These are phyloP conservation scores for Niveomyces coronatus DNA, from an alignment of 2,329 filamentous ascomycete species.

Conservation along the genomic window DNA sequence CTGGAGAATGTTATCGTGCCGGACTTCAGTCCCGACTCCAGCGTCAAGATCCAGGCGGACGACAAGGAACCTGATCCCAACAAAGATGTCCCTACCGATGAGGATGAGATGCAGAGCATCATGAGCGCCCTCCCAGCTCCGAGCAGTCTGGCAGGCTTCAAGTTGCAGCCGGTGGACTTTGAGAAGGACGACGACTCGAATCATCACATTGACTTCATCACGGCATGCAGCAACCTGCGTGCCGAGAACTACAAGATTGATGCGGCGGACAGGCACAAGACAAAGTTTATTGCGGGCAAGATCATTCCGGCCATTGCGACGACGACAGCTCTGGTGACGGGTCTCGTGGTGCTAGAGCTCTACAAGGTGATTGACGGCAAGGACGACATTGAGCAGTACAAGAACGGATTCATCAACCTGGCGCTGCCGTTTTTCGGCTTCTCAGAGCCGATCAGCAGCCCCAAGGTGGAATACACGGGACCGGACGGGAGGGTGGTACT, in stretches of 20 bases:
- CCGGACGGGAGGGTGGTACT: constrained; percentile 70
- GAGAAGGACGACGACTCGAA: constrained; percentile 99
- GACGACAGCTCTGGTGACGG: constrained; percentile 90
- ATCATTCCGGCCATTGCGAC: constrained; percentile 98
- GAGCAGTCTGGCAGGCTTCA: constrained; percentile 76
- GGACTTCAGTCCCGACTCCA: constrained; percentile 82
- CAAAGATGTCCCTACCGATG: constrained; percentile 59
- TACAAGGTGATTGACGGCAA: constrained; percentile 97
- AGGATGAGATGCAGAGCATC: constrained; percentile 64
- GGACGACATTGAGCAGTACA: constrained; percentile 95
- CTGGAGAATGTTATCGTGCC: constrained; percentile 90
- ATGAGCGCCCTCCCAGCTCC: constrained; percentile 64
- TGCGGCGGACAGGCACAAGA: constrained; percentile 88
- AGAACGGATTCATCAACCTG: constrained; percentile 96
- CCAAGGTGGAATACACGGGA: constrained; percentile 82
- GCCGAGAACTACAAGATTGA: constrained; percentile 98
- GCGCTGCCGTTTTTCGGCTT: constrained; percentile 97
- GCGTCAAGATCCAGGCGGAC: constrained; percentile 92
- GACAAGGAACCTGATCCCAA: constrained; percentile 95
- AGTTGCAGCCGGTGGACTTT: constrained; percentile 85
- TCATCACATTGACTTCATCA: constrained; percentile 98
- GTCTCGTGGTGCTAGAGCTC: constrained; percentile 81
- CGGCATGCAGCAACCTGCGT: constrained; percentile 88
- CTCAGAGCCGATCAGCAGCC: constrained; percentile 89
- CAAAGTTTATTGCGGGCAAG: constrained; percentile 99